Percentiles rank a stretch among this genome's conserved stretches.
Evolutionary conservation across 2,329 filamentous ascomycete species (phyloP).

Genomic region (Scedosporium apiospermum): DNA sequence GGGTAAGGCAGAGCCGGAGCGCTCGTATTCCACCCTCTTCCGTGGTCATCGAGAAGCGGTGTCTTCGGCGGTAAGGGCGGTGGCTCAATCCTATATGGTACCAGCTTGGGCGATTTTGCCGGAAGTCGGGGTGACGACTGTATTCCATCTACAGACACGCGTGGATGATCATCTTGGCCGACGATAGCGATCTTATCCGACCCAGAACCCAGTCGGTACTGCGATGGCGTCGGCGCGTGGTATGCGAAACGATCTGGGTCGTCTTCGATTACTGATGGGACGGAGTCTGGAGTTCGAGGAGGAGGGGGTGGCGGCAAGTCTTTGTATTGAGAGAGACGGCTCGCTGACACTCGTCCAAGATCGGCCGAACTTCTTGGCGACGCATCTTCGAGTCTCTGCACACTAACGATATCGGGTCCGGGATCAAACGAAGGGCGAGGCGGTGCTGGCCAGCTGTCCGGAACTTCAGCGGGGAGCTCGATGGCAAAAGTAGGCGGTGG

Average conservation of each 20-base stretch:
- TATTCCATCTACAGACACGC: constrained; percentile 8
- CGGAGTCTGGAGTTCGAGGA: constrained; percentile 16
- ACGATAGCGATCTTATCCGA: constrained; percentile 61
- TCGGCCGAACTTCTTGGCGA: constrained; percentile 45
- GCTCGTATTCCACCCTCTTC: constrained; percentile 15
- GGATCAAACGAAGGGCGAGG: constrained; percentile 41
- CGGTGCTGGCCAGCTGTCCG: constrained; percentile 25
- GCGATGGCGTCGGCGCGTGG: constrained; percentile 46
- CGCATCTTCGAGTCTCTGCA: constrained; percentile 24
- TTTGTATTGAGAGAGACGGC: constrained; percentile 16
- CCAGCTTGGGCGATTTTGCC: constrained; percentile 14
- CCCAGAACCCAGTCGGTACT: constrained; percentile 48
- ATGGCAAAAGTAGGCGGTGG: constrained; percentile 34
- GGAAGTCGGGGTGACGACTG: background rate
- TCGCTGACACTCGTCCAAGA: constrained; percentile 24
- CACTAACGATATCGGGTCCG: constrained; percentile 37
- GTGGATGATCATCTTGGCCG: constrained; percentile 48
- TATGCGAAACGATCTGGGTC: constrained; percentile 45
- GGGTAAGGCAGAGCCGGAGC: constrained; percentile 62
- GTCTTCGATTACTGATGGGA: constrained; percentile 20
- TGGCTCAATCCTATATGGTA: constrained; percentile 38
- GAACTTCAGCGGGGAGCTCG: constrained; percentile 49
- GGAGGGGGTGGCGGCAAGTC: constrained; percentile 20
- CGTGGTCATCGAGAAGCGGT: constrained; percentile 48
- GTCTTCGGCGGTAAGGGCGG: constrained; percentile 73